Percentiles rank a stretch among this genome's conserved stretches.
Evolutionary conservation across 108 stramenopile genomes (phyloP).

Genomic region (Nannochloropsis gaditana): DNA sequence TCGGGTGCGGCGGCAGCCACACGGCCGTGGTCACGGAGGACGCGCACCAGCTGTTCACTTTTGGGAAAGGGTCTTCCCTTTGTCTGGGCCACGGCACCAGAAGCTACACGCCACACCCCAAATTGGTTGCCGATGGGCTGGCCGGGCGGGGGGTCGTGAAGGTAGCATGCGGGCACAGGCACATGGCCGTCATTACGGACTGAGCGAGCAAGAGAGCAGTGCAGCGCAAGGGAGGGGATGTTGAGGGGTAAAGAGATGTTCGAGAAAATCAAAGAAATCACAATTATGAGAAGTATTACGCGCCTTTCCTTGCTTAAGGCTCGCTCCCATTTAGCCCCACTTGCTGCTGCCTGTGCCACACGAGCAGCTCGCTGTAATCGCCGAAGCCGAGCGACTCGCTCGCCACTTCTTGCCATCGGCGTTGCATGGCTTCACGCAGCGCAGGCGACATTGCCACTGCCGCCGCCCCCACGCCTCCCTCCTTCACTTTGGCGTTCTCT

Average conservation of each 20-base stretch:
- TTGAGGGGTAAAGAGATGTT: too few relatives aligned
- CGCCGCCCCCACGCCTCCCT: neutral
- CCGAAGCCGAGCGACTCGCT: neutral
- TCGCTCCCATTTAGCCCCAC: too few relatives aligned
- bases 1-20: neutral
- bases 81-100: neutral
- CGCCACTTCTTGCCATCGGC: neutral
- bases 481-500: neutral
- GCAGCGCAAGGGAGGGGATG: too few relatives aligned
- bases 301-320: too few relatives aligned
- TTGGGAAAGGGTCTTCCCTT: conserved; percentile 6
- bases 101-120: conserved; percentile 17
- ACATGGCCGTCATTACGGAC: neutral
- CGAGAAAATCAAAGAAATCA: too few relatives aligned
- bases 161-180: neutral
- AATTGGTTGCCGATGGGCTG: neutral
- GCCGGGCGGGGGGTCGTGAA: neutral
- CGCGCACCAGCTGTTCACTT: neutral
- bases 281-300: too few relatives aligned
- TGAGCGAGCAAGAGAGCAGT: neutral
- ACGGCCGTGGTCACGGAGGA: neutral
- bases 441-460: neutral
- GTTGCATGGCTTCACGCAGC: neutral
- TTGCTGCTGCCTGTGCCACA: conserved; percentile 9
- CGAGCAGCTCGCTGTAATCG: neutral